phyloP scores from a whole-genome alignment of 2,329 filamentous ascomycete species.

The Didymella exigua region DNA sequence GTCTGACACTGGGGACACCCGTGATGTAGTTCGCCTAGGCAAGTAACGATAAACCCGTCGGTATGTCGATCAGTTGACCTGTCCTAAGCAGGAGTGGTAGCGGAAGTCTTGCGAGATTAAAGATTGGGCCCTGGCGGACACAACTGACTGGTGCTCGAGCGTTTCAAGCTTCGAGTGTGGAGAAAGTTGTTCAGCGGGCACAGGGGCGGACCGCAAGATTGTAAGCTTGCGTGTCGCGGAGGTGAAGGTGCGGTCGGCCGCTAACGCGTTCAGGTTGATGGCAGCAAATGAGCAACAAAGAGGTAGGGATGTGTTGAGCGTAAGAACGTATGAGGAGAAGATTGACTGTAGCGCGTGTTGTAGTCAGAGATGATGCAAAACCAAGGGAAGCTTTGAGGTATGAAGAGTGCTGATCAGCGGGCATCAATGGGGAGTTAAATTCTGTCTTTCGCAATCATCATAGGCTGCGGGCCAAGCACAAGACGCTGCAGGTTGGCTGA shows the following conservation, averaged over 20 bases:
- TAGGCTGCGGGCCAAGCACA: slow-evolving; percentile 46
- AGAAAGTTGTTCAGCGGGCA: slow-evolving; percentile 34
- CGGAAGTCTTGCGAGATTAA: slow-evolving; percentile 47
- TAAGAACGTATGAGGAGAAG: slow-evolving; percentile 40
- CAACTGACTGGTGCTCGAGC: slow-evolving; percentile 44
- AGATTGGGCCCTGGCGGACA: slow-evolving; percentile 34
- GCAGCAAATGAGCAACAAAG: slow-evolving; percentile 40
- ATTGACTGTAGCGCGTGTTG: slow-evolving; percentile 33
- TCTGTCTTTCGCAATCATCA: slow-evolving; percentile 46
- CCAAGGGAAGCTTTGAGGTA: slow-evolving; percentile 38
- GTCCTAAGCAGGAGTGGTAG: slow-evolving; percentile 45
- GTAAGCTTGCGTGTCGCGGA: slow-evolving; percentile 34
- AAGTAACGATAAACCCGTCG: slow-evolving; percentile 45
- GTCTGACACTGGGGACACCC: slow-evolving; percentile 45
- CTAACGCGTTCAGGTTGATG: slow-evolving; percentile 32
- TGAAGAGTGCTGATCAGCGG: slow-evolving; percentile 42
- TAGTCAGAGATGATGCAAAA: slow-evolving; percentile 34
- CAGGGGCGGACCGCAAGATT: slow-evolving; percentile 34
- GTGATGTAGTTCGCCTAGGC: slow-evolving; percentile 39
- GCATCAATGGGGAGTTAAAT: slow-evolving; percentile 29
- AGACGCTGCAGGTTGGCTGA: slow-evolving; percentile 39
- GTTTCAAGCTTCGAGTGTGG: slow-evolving; percentile 49
- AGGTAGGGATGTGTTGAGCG: slow-evolving; percentile 41
- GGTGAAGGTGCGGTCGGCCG: slow-evolving; percentile 27
- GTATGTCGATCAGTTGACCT: slow-evolving; percentile 47